Percentiles rank a stretch among this genome's conserved stretches.
These are phyloP conservation scores for Hymenoscyphus salicellus DNA, from an alignment of 2,329 filamentous ascomycete species.

Conservation along the genomic window DNA sequence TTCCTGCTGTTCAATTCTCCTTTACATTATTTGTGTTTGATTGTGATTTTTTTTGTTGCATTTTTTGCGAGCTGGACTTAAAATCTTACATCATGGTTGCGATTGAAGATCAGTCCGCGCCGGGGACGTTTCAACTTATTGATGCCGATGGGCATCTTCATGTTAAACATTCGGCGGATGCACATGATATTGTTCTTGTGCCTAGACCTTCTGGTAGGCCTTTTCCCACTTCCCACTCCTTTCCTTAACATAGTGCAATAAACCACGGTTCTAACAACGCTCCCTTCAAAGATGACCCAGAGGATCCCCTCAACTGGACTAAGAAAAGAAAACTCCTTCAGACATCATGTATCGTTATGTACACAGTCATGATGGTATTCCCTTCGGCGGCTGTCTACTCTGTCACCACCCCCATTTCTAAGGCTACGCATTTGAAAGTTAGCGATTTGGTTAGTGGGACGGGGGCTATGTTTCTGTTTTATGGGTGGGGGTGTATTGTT, in stretches of 20 bases:
- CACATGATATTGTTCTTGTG: conserved; percentile 32
- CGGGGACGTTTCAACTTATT: conserved; percentile 34
- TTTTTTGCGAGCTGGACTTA: background rate
- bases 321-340: conserved; percentile 34
- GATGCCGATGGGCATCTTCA: conserved; percentile 27
- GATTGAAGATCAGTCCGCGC: conserved; percentile 23
- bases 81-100: conserved; percentile 15
- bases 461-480: conserved; percentile 50
- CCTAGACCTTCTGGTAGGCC: conserved; percentile 31
- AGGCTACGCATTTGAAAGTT: conserved; percentile 44
- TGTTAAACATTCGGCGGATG: conserved; percentile 25
- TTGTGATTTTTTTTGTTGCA: background rate
- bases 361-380: conserved; percentile 47
- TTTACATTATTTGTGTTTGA: background rate
- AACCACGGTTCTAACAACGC: background rate
- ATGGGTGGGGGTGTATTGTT: conserved; percentile 50
- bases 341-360: conserved; percentile 36
- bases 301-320: conserved; percentile 41
- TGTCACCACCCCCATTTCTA: conserved; percentile 46
- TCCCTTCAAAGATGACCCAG: conserved; percentile 33
- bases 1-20: background rate
- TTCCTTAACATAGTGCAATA: background rate
- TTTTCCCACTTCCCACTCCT: background rate
- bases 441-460: conserved; percentile 47
- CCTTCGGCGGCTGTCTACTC: conserved; percentile 48